phyloP scores from a whole-genome alignment of 2,329 filamentous ascomycete species.

The Aspergillus viridinutans region DNA sequence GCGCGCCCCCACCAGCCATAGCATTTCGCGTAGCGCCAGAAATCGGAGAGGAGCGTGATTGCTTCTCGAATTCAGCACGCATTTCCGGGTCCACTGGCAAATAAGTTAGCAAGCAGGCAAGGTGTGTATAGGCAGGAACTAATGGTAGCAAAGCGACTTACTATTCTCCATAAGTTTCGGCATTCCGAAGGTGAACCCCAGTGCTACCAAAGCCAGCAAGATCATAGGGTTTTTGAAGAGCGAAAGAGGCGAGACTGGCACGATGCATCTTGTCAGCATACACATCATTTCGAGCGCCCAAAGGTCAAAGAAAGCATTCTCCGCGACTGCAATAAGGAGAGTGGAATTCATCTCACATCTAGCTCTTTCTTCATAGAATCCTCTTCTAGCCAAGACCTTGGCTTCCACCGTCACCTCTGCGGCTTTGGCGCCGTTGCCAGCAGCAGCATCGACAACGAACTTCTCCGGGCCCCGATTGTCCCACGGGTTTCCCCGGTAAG shows the following conservation, averaged over 20 bases:
- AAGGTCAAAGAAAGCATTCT: neutral
- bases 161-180: conserved; percentile 94
- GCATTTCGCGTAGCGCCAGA: conserved; percentile 56
- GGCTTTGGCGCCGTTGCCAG: conserved; percentile 15
- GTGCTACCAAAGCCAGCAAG: conserved; percentile 76
- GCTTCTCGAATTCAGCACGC: conserved; percentile 85
- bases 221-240: conserved; percentile 97
- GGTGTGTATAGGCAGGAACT: neutral
- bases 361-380: conserved; percentile 71
- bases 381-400: conserved; percentile 59
- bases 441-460: conserved; percentile 30
- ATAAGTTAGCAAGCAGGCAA: neutral
- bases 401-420: conserved; percentile 56
- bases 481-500: conserved; percentile 86
- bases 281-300: neutral
- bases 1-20: conserved; percentile 52
- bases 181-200: conserved; percentile 85
- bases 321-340: neutral
- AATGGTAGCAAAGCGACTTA: conserved; percentile 49
- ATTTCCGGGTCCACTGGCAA: conserved; percentile 89
- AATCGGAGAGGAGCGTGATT: conserved; percentile 72
- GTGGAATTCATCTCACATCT: conserved; percentile 60
- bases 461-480: conserved; percentile 65
- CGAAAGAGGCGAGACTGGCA: conserved; percentile 67
- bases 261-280: conserved; percentile 1